Conservation (phyloP, 2,329 filamentous ascomycete species). For the Monilinia aucupariae region DNA sequence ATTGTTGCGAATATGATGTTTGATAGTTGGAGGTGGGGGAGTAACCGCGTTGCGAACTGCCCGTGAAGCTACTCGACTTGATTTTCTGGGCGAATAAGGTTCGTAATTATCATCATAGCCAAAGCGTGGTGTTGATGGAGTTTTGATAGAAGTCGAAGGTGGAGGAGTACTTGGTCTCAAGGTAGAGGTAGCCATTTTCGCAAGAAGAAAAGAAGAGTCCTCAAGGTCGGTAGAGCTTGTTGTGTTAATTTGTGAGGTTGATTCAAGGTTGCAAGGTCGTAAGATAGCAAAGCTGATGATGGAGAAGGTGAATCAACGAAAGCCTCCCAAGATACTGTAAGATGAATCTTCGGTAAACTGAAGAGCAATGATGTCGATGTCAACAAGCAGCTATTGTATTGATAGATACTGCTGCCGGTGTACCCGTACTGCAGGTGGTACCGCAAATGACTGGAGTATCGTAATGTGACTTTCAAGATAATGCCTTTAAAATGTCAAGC, state of each 20-base stretch:
- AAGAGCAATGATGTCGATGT: no score
- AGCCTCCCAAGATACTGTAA: neutral
- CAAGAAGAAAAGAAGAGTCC: constrained; percentile 13
- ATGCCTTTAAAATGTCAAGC: constrained; percentile 9
- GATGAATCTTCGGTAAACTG: no score
- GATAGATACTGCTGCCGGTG: neutral
- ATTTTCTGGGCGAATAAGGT: constrained; percentile 67
- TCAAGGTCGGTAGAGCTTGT: neutral
- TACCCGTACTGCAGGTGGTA: neutral
- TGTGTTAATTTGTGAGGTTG: neutral
- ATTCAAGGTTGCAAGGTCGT: no score
- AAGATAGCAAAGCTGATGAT: no score
- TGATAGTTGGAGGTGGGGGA: constrained; percentile 43
- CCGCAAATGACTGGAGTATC: neutral
- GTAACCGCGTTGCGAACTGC: constrained; percentile 46
- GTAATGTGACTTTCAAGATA: neutral
- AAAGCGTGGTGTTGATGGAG: constrained; percentile 63
- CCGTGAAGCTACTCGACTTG: constrained; percentile 57
- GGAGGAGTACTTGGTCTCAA: constrained; percentile 51
- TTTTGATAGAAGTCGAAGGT: constrained; percentile 52
- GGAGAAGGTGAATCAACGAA: neutral
- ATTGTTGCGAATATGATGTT: constrained; percentile 36
- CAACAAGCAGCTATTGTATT: neutral
- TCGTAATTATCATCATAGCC: constrained; percentile 65
- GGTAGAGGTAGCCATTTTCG: constrained; percentile 31